Base-by-base conservation (phyloP, 768 basidiomycete species). In the Termitomyces bulborhizus region DNA sequence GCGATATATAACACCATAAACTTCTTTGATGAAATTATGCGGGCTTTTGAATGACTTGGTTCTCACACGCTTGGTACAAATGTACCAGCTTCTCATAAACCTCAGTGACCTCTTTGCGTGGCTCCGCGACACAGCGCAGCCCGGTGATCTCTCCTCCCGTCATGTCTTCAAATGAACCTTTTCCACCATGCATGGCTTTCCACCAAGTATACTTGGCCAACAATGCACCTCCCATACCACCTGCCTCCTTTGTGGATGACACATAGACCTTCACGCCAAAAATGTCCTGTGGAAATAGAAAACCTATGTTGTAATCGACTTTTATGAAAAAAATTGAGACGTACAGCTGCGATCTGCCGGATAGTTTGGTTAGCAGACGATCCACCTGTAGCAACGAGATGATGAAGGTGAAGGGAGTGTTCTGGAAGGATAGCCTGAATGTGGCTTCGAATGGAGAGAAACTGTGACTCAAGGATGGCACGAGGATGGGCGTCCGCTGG, bases 381-480 rank as follows among this genome's bases (percentile, higher is more conserved):
- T 27, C 92, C 92, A 13, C 92, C 92, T 5, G 86, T 87, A 36
- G 90, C 75, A 43, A 93, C 83, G 43, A 93, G 78, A 32, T 88
- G 77, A 41, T 79, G 80, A 43, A 91, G 72, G 34, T 66, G 75
- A 16, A 76, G 79, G 1, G 81, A 74, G 59, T 80, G 70, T 12
- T 75, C 68, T 0, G 86, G 84, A 6, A 91, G 72, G 62, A 93
- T 88, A 7, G 80, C 82, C 4, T 75, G 73, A 31, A 92, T 80
- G 44, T 90, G 80, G 16, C 84, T 82, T 48, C 81, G 78, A 69
- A 93, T 91, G 21, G 88, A 89, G 53, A 94, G 73, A 63, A 95
- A 82, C 65, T 94, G 92, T 0, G 89, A 89, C 67, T 93, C 90
- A 55, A 94, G 72, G 56, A 94, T 86, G 15, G 87, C 85, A 27